These are phyloP conservation scores for Tolypocladium tropicale DNA, from an alignment of 2,329 filamentous ascomycete species.

Conservation along the genomic window DNA sequence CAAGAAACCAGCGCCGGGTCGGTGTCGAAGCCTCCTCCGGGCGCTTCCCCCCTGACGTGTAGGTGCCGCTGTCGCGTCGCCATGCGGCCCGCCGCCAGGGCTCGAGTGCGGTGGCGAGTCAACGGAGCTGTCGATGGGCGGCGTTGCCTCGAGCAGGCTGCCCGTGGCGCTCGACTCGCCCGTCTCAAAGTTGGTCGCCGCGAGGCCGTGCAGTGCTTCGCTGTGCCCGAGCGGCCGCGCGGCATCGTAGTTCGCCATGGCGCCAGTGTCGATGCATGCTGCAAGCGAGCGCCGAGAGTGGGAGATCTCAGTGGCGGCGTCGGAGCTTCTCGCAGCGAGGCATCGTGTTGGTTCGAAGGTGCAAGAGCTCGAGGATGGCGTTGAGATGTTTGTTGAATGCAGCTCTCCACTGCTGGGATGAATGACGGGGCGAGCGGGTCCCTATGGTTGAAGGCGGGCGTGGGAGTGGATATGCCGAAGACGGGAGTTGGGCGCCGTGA, in stretches of 20 bases:
- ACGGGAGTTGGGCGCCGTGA: neutral
- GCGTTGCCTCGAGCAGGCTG: conserved; percentile 3
- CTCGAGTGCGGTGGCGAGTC: neutral
- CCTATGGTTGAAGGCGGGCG: neutral
- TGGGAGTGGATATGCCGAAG: neutral
- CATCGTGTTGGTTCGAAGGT: conserved; percentile 1
- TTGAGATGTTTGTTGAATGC: neutral
- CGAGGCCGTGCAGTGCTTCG: conserved; percentile 2
- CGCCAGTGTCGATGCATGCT: conserved; percentile 9
- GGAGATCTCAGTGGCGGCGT: neutral
- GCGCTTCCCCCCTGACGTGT: conserved; percentile 14
- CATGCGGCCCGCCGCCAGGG: neutral
- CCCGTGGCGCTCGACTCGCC: conserved; percentile 29
- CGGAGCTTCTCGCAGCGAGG: conserved; percentile 1
- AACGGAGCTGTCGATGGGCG: neutral
- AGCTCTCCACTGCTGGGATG: neutral
- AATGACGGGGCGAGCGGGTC: neutral
- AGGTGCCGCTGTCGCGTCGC: conserved; percentile 6
- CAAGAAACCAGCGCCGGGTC: conserved; percentile 40
- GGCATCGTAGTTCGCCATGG: conserved; percentile 12
- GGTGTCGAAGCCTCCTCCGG: conserved; percentile 27
- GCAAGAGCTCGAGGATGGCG: neutral
- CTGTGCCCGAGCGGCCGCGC: conserved; percentile 5
- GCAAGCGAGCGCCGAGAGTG: neutral
- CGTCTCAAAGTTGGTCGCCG: conserved; percentile 26